Base-by-base conservation (phyloP, 2,329 filamentous ascomycete genomes). In the Gaeumannomyces sp. region DNA sequence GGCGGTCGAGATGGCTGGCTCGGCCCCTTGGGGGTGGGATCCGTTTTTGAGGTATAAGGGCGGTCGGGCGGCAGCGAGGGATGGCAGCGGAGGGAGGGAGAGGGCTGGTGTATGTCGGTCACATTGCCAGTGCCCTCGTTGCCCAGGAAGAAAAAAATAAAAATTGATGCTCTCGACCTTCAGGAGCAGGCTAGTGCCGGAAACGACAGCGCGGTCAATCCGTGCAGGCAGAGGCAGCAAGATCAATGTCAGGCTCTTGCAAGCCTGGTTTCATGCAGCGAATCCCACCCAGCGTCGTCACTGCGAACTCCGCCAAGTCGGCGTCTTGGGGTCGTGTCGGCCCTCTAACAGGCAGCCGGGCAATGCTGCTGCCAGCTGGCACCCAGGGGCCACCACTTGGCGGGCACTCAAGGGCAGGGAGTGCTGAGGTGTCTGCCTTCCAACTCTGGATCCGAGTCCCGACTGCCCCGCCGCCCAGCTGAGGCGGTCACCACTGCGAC, bases 1-100 rank as follows among this genome's bases (percentile, higher is more conserved):
- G 45, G 45, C 45, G 45, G 45, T 53, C 45, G 45, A 29, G 25
- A 56, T 58, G 63, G 29, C 35, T 67, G 65, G 5, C 65, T 62
- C 28, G 60, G 61, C 7, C 66, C 64, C 38, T 22, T 13, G 16
- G 38, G 6, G 16, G 38, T 53, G 45, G 45, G 45, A 11, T 61
- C 31, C 33, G 58, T 29, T 59, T 28, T 38, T 53, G 62, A 59
- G 6, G 53, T 28, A 19, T 27, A 7, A 27, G 56, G 64, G 61
- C 11, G 31, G 29, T 60, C 59, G 60, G 29, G 25, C n/a, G 53
- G 53, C 14, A 50, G 60, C 10, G 27, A 59, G 27, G 35, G 13
- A 35, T 25, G 45, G n/a, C 62, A 8, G n/a, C 56, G 35, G 31
- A 60, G 38, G 25, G n/a, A 27, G 29, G 33, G 29, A 38, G 22